Evolutionary conservation across 2,329 filamentous ascomycete species (phyloP), one percentile per base, ranked within the genome.

Genomic region (Epichloe scottii): DNA sequence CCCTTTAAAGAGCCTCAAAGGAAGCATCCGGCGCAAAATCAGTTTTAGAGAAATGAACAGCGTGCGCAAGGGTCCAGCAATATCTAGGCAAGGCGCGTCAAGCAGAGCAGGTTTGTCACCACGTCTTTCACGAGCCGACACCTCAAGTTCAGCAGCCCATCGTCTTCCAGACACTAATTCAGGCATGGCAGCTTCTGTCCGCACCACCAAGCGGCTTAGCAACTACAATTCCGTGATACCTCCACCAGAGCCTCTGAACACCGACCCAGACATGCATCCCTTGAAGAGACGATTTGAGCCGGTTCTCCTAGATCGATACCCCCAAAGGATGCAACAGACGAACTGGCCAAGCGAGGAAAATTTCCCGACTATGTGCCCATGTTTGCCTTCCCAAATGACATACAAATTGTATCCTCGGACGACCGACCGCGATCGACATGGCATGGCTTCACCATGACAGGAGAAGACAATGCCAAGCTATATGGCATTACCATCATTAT

Each of bases 141-240:
- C 21, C 11, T 3, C 5, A 15, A 15, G 37, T 15, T 2, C 21
- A 11, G 21, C 15, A 34, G 5, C 26, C 10, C 35, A 14, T 40
- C 35, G 23, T 39, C 19, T 38, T 23, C 21, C 7, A 15, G 12
- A 8, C 2, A 34, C 51, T 52, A 41, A 52, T 23, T 21, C 14
- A 15, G 23, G 10, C 17, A 42, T 40, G 48, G 5, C 74, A 79
- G 78, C 77, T 53, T 81, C 78, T 44, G 70, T 81, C 56, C 84
- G 90, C 59, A 95, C 90, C 5, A 84, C 90, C 38, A 93, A 83
- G 69, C 82, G 93, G 60, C 73, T 97, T 57, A 97, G 91, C 68
- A 95, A 95, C 65, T 98, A 98, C 69, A 97, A 97, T 66, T 96
- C 93, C 1, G 93, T 98, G 49, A 97, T 98, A 50, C 93, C 93